Evolutionary conservation across 169 alveolate species (phyloP).

Genomic region (Plasmodium blacklocki): DNA sequence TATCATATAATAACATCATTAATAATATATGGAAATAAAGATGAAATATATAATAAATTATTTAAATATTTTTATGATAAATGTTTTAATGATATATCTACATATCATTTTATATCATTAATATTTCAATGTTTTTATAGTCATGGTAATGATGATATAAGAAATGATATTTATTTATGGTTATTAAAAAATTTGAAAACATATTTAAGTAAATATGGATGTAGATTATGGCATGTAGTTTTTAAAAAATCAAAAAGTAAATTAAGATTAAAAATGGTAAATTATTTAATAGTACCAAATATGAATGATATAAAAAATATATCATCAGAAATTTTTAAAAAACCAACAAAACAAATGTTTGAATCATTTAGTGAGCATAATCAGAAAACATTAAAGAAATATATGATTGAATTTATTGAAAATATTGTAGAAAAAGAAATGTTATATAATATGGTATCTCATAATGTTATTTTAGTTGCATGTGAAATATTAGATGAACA

Average conservation of each 20-base stretch:
- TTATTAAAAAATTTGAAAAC: conserved; percentile 35
- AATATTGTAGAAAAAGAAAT: conserved; percentile 62
- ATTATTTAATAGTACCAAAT: conserved; percentile 39
- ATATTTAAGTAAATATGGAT: conserved; percentile 57
- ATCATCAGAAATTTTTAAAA: conserved; percentile 33
- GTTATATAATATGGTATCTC: conserved; percentile 55
- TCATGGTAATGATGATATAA: conserved; percentile 40
- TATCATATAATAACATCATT: conserved; percentile 58
- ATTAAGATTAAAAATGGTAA: conserved; percentile 35
- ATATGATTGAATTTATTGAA: conserved; percentile 57
- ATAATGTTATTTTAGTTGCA: conserved; percentile 31
- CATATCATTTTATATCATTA: conserved; percentile 35
- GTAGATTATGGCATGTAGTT: conserved; percentile 62
- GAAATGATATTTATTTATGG: conserved; percentile 32
- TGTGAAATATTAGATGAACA: conserved; percentile 27
- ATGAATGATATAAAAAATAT: conserved; percentile 35
- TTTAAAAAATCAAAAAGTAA: conserved; percentile 46
- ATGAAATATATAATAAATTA: conserved; percentile 56
- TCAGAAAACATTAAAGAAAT: conserved; percentile 14
- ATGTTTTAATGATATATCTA: conserved; percentile 28
- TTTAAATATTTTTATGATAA: conserved; percentile 8
- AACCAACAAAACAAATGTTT: conserved; percentile 37
- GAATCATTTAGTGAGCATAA: conserved; percentile 33
- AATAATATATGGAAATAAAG: conserved; percentile 37
- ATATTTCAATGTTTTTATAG: conserved; percentile 74